Percentiles rank a stretch among this genome's conserved stretches.
These are phyloP conservation scores for Epichloe bromicola DNA, from an alignment of 2,329 filamentous ascomycete genomes.

Conservation along the genomic window DNA sequence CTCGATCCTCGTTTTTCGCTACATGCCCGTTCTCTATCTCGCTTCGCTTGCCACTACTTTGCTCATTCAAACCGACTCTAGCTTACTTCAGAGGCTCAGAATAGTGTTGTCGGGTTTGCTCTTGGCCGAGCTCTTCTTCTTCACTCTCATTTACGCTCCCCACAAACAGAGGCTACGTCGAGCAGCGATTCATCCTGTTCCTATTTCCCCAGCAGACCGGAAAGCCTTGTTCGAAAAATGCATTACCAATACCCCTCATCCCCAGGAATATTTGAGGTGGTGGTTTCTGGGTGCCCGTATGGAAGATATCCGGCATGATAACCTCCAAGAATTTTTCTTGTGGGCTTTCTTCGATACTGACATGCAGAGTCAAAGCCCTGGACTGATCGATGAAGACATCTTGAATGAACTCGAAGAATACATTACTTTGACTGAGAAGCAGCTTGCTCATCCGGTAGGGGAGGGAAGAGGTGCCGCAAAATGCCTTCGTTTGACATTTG, in stretches of 20 bases:
- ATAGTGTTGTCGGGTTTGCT: conserved; percentile 18
- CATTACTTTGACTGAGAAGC: conserved; percentile 38
- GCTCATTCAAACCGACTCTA: background rate
- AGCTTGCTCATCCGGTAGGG: conserved; percentile 36
- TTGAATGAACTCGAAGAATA: conserved; percentile 31
- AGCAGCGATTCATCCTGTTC: conserved; percentile 27
- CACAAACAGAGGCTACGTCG: conserved; percentile 25
- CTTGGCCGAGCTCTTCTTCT: conserved; percentile 29
- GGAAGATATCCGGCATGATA: conserved; percentile 50
- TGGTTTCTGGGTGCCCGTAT: conserved; percentile 54
- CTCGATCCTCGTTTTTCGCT: conserved; percentile 30
- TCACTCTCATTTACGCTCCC: conserved; percentile 28
- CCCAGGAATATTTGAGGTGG: conserved; percentile 41
- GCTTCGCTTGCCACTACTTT: conserved; percentile 15
- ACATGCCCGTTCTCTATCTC: conserved; percentile 28
- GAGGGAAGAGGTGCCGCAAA: conserved; percentile 42
- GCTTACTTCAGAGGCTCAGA: conserved; percentile 3
- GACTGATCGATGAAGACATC: conserved; percentile 18
- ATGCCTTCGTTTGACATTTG: conserved; percentile 51
- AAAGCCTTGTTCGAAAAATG: conserved; percentile 43
- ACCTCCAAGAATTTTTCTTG: conserved; percentile 50
- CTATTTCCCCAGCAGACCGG: conserved; percentile 33
- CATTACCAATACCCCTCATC: conserved; percentile 39
- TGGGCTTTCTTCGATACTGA: conserved; percentile 52
- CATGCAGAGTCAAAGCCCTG: conserved; percentile 14